Conservation (phyloP, 2,329 filamentous ascomycete species). For the Stachybotrys echinatus region DNA sequence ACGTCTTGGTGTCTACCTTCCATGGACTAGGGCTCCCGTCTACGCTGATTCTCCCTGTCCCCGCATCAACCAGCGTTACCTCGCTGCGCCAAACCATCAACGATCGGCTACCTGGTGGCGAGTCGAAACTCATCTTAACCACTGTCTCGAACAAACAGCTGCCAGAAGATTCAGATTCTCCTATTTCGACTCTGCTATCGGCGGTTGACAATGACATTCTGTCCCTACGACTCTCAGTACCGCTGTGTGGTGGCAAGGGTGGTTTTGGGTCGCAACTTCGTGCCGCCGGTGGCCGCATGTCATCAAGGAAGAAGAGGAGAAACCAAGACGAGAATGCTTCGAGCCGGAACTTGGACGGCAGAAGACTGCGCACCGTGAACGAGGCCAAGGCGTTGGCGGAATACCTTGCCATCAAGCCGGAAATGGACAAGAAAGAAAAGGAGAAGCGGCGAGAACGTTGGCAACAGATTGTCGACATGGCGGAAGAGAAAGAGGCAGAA, state of each 20-base stretch:
- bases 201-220: constrained; percentile 61
- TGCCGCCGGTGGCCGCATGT: constrained; percentile 97
- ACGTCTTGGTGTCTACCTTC: constrained; percentile 81
- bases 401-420: constrained; percentile 90
- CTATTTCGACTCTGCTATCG: constrained; percentile 59
- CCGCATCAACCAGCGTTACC: constrained; percentile 57
- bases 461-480: constrained; percentile 81
- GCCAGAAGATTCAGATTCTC: constrained; percentile 41
- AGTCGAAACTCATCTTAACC: constrained; percentile 67
- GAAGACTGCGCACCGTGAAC: constrained; percentile 82
- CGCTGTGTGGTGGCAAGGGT: constrained; percentile 88
- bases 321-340: constrained; percentile 83
- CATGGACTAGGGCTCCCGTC: constrained; percentile 75
- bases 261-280: constrained; percentile 96
- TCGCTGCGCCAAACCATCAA: constrained; percentile 61
- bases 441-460: constrained; percentile 79
- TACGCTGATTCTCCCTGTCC: constrained; percentile 74
- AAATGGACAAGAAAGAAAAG: constrained; percentile 93
- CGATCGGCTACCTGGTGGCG: constrained; percentile 53
- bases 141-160: constrained; percentile 75
- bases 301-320: constrained; percentile 86
- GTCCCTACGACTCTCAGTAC: constrained; percentile 72
- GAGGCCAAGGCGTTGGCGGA: constrained; percentile 95
- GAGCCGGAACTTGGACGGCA: constrained; percentile 87
- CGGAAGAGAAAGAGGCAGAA: constrained; percentile 79